phyloP scores from a whole-genome alignment of 1,284 basidiomycete genomes.

The Anthracocystis setariae region DNA sequence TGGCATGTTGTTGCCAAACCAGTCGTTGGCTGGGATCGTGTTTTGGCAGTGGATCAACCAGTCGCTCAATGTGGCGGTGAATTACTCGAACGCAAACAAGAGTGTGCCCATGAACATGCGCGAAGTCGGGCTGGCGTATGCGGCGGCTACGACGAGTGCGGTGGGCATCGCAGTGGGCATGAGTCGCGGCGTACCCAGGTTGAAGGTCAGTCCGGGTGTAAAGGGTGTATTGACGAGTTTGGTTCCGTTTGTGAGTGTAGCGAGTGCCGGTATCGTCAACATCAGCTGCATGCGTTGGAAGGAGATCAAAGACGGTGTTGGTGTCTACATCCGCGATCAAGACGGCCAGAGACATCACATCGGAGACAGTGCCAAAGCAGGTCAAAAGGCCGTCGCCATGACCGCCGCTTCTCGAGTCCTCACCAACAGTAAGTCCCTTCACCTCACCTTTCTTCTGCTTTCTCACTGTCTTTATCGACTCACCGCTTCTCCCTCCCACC shows the following conservation, averaged over 20 bases:
- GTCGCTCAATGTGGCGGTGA: conserved; percentile 67
- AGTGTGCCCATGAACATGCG: conserved; percentile 70
- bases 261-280: conserved; percentile 61
- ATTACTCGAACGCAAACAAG: conserved; percentile 71
- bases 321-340: conserved; percentile 68
- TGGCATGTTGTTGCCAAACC: conserved; percentile 68
- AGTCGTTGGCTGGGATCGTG: conserved; percentile 66
- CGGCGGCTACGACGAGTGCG: conserved; percentile 71
- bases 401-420: conserved; percentile 71
- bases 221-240: conserved; percentile 64
- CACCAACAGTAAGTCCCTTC: conserved; percentile 68
- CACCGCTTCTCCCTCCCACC: neutral
- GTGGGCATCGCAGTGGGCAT: conserved; percentile 72
- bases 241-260: conserved; percentile 72
- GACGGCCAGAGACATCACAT: conserved; percentile 64
- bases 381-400: conserved; percentile 71
- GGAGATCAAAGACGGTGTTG: conserved; percentile 72
- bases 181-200: conserved; percentile 70
- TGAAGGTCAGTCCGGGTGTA: conserved; percentile 43
- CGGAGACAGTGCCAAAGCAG: conserved; percentile 70
- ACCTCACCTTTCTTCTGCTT: conserved; percentile 55
- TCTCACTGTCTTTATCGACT: neutral
- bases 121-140: conserved; percentile 71
- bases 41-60: conserved; percentile 74
- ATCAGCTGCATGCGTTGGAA: conserved; percentile 72